These are phyloP conservation scores for Parachaetomium inaequale DNA, from an alignment of 495 filamentous ascomycete genomes.

Conservation along the genomic window DNA sequence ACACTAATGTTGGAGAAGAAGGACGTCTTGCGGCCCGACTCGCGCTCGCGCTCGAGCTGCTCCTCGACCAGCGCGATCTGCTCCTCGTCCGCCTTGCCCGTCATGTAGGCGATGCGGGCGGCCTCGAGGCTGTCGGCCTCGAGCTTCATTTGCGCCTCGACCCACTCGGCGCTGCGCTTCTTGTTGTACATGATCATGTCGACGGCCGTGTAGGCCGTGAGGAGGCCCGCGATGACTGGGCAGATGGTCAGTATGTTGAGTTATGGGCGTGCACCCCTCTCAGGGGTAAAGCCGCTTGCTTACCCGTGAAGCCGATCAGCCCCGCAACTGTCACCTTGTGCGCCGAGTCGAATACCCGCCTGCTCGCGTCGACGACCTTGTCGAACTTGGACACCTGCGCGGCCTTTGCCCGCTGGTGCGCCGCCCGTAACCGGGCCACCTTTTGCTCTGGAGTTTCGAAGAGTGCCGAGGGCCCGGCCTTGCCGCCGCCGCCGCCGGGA, in stretches of 20 bases:
- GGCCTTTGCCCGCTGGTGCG: slow-evolving; percentile 65
- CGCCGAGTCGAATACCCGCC: slow-evolving; percentile 75
- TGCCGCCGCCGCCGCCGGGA: slow-evolving; percentile 11
- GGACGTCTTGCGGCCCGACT: slow-evolving; percentile 22
- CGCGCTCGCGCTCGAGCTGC: slow-evolving; percentile 31
- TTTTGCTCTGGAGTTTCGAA: slow-evolving; percentile 85
- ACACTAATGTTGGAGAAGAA: slow-evolving; percentile 34
- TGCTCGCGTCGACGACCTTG: slow-evolving; percentile 59
- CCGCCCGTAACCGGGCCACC: slow-evolving; percentile 78
- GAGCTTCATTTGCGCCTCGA: slow-evolving; percentile 58
- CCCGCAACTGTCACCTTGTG: slow-evolving; percentile 72
- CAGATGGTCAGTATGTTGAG: background rate
- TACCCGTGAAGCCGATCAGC: slow-evolving; percentile 79
- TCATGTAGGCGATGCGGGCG: slow-evolving; percentile 58
- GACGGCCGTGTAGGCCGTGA: slow-evolving; percentile 74
- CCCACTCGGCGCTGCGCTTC: slow-evolving; percentile 60
- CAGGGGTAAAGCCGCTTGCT: slow-evolving; percentile 25
- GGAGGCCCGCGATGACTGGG: slow-evolving; percentile 66
- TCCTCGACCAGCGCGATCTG: slow-evolving; percentile 51
- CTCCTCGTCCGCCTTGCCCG: slow-evolving; percentile 58
- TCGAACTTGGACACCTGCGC: slow-evolving; percentile 67
- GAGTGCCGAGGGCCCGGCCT: slow-evolving; percentile 7
- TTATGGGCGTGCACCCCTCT: background rate
- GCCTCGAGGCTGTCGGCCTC: slow-evolving; percentile 49
- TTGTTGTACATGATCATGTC: slow-evolving; percentile 90